Base-by-base conservation (phyloP, 148 eudicot species). In the Diospyros kaki region DNA sequence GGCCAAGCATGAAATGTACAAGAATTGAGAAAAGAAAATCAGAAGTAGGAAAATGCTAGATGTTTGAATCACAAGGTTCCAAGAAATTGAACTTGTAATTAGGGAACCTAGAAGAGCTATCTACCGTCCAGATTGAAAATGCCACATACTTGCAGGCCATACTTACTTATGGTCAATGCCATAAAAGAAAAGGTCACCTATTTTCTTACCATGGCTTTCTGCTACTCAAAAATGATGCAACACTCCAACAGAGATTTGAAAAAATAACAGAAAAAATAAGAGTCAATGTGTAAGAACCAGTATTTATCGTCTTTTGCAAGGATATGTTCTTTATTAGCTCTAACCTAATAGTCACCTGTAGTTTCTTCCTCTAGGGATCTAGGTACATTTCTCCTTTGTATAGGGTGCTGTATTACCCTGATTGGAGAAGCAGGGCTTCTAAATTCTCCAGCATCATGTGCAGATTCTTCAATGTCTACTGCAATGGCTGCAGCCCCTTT, bases 401-500 rank as follows among this genome's bases (percentile, higher is more conserved):
- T 59, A 78, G 79, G 69, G 83, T 75, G 96, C 63, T 81, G 87
- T 42, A 72, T 68, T 51, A 92, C 78, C 74, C 88, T 89, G 70
- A 89, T 72, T 68, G 83, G 67, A 71, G 84, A 75, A 74, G 68
- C 62, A 55, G 66, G 64, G 66, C 68, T 66, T 64, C 46, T 38
- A 48, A 62, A 76, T 62, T 74, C 74, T 58, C 73, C 71, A 66
- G 73, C 84, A 59, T 71, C 80, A 73, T 82, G 77, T 46, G 74
- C 73, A 78, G 75, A 75, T 77, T 89, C 90, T 80, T 89, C 91
- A 66, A 92, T 55, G 77, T 92, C 96, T 64, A 95, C 82, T 59
- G 98, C 97, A 78, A 84, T 58, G 64, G 93, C 92, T 61, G 86
- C 74, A 81, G 98, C 94, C 73, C 94, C 97, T 81, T 80, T 77